Evolutionary conservation across 2,329 filamentous ascomycete genomes (phyloP), one percentile per base, ranked within the genome.

Genomic region (Colletotrichum echinochloae): DNA sequence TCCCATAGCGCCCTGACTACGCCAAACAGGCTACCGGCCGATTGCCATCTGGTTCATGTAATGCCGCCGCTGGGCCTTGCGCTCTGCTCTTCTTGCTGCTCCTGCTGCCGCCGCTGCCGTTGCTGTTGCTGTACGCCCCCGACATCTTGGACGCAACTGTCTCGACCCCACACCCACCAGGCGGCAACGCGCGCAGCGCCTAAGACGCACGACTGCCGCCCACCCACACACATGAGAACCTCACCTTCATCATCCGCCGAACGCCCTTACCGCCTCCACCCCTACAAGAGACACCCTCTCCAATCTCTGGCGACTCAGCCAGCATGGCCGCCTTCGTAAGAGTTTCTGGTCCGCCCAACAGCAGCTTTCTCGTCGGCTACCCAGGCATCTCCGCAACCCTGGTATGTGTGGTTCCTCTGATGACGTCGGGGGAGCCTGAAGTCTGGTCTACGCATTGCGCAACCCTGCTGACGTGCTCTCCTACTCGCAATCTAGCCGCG

Each of bases 361-460:
- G 94, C 83, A 96, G 93, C 83, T 98, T 97, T 80, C 88, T 98
- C 74, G 94, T 98, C 76, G 96, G 96, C 76, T 99, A 98, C 82
- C 96, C 96, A 66, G 96, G 96, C 76, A 98, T 99, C 82, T 98
- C 95, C 66, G 96, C 96, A 78, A 99, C 96, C 46, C 83, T 98
- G 89, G 95, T 98, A 88, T 83, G 94, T 89, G 56, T 55, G 28
- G 23, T 33, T 46, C 44, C 33, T 51, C 54, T 18, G 35, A 65
- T 70, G 69, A 71, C 55, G 69, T 70, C 41, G 54, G 54, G 54
- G 41, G 57, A 51, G 55, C 23, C 68, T 74, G 73, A 55, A 72
- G 35, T 70, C n/a, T 28, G 37, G 49, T 39, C 56, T 16, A 39
- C 35, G 48, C 55, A 74, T 66, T 74, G 68, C 68, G 68, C 68